Base-by-base conservation (phyloP, 2,329 filamentous ascomycete genomes). In the Talaromyces sp. region DNA sequence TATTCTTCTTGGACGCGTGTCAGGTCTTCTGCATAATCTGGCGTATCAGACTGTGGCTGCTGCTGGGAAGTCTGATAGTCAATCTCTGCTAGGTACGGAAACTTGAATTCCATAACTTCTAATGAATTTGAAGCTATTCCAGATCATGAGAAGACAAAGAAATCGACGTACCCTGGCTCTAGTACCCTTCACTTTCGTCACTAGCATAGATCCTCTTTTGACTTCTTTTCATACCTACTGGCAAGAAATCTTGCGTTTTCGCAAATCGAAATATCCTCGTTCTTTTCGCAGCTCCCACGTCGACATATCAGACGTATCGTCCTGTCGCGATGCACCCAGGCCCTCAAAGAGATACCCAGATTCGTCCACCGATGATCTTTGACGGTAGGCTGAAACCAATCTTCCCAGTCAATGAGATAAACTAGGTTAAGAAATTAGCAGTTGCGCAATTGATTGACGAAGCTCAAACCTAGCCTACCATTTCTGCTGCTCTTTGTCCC, bases 1-100 rank as follows among this genome's bases (percentile, higher is more conserved):
- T 78, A 79, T 64, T 83, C 80, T 71, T 85, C 82, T 68, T 84
- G 78, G 1, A 71, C 70, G 10, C 75, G 74, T 5, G 74, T 77
- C 47, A 84, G 69, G 49, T 75, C 75, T 10, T 73, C 70, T 11
- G 58, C 38, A 4, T 64, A 36, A 31, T 68, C 53, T 38, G 69
- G 67, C 29, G 68, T 65, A 7, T 65, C 43, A 22, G 29, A 62
- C 45, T 56, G n/a, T 19, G 45, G 45, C 29, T 40, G 27, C 58
- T 31, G 25, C 5, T 5, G 25, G 43, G 25, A 6, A 31, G 25
- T 3, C n/a, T 31, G 5, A 53, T 53, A 53, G 17, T 29, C 13
- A 53, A 53, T 31, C 1, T 29, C 47, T 7, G 25, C 47, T 29
- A 53, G 13, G 13, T 5, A 53, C 6, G 22, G 13, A 38, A 7